Conservation (phyloP, 305 asterid species). For the Solanum hybrid region DNA sequence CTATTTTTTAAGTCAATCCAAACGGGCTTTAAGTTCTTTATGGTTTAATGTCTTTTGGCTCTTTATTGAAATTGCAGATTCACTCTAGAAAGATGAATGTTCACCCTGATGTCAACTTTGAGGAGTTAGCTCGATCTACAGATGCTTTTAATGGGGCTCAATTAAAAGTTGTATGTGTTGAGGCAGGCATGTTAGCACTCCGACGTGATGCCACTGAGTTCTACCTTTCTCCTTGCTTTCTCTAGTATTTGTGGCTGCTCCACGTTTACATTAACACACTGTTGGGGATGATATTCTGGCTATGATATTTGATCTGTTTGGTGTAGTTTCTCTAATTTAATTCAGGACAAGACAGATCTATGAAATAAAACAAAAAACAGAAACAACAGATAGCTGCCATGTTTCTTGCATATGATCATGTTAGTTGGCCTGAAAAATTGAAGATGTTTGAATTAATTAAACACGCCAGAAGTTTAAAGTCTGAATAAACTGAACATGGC, state of each 20-base stretch:
- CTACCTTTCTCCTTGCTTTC: neutral
- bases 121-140: conserved; percentile 89
- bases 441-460: neutral
- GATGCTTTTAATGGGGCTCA: conserved; percentile 92
- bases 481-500: neutral
- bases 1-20: no score
- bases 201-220: conserved; percentile 81
- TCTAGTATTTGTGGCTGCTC: neutral
- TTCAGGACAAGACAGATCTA: neutral
- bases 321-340: neutral
- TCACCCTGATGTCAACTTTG: conserved; percentile 81
- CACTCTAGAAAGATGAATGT: conserved; percentile 96
- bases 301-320: neutral
- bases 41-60: neutral
- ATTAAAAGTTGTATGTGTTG: conserved; percentile 80
- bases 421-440: neutral
- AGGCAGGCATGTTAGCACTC: conserved; percentile 84
- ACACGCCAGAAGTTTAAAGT: neutral
- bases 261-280: neutral
- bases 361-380: neutral
- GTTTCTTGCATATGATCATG: neutral
- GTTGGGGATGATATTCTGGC: neutral
- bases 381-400: neutral
- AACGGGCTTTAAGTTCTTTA: neutral
- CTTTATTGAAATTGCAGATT: conserved; percentile 30